A percentile compares a stretch with the other conserved stretches of the same genome.
phyloP scores from a whole-genome alignment of 495 filamentous ascomycete species.

The Amniculicola lignicola region DNA sequence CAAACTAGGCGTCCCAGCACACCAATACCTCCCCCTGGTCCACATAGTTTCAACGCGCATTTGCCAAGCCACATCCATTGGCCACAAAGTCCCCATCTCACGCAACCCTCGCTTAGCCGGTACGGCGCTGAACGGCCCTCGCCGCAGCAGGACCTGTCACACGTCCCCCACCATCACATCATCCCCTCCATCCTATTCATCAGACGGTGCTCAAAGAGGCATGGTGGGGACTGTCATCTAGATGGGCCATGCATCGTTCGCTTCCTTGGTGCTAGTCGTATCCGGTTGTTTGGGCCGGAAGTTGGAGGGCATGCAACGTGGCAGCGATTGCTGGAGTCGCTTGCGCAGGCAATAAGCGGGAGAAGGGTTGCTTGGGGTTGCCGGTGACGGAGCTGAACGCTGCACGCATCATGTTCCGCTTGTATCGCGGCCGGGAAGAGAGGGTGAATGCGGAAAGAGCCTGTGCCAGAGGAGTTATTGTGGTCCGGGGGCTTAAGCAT shows the following conservation, averaged over 20 bases:
- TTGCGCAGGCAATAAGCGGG: conserved; percentile 27
- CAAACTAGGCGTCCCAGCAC: conserved; percentile 5
- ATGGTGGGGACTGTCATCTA: conserved; percentile 1
- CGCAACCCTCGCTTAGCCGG: conserved; percentile 31
- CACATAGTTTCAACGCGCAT: conserved; percentile 25
- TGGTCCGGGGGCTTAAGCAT: neutral
- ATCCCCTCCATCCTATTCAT: neutral
- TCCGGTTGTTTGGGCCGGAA: neutral
- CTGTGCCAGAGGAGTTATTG: conserved; percentile 1
- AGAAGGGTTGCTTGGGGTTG: conserved; percentile 1
- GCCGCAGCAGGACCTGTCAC: conserved; percentile 34
- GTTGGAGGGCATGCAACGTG: conserved; percentile 29
- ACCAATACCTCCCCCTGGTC: neutral
- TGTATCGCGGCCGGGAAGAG: neutral
- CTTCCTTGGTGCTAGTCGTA: conserved; percentile 5
- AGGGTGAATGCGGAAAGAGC: no score
- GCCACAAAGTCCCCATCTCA: conserved; percentile 11
- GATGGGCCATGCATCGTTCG: conserved; percentile 5
- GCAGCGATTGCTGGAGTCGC: conserved; percentile 26
- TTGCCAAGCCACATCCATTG: conserved; percentile 25
- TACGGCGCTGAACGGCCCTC: conserved; percentile 24
- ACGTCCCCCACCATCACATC: conserved; percentile 14
- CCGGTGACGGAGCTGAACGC: conserved; percentile 29
- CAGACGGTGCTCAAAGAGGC: neutral
- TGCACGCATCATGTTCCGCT: neutral